A percentile compares a stretch with the other conserved stretches of the same genome.
Evolutionary conservation across 2,329 filamentous ascomycete genomes (phyloP).

Genomic region (Colletotrichum musicola): DNA sequence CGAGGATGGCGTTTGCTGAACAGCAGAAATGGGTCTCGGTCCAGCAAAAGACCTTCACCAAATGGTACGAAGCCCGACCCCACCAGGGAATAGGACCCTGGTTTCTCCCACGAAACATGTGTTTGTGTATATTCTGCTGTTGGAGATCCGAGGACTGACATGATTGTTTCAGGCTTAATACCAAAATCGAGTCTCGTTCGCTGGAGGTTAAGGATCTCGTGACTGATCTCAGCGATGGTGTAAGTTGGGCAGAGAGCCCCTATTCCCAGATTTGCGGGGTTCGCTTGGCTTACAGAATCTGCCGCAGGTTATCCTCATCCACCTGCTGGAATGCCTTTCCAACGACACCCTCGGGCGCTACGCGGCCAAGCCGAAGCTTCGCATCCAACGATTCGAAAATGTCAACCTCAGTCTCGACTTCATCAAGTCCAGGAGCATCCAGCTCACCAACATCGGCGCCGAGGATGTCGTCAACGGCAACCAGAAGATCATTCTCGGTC

Average conservation of each 20-base stretch:
- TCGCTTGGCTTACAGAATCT: slow-evolving; percentile 40
- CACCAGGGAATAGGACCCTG: slow-evolving; percentile 27
- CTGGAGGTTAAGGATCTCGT: slow-evolving; percentile 90
- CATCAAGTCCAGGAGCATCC: slow-evolving; percentile 89
- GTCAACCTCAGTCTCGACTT: slow-evolving; percentile 96
- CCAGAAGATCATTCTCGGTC: slow-evolving; percentile 93
- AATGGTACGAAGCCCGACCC: slow-evolving; percentile 70
- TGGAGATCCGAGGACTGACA: slow-evolving; percentile 34
- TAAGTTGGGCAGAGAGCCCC: slow-evolving; percentile 61
- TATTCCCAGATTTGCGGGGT: slow-evolving; percentile 26
- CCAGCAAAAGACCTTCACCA: slow-evolving; percentile 99
- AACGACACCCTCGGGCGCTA: slow-evolving; percentile 96
- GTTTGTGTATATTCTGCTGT: background rate
- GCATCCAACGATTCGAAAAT: slow-evolving; percentile 98
- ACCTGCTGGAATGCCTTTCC: slow-evolving; percentile 95
- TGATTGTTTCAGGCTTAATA: slow-evolving; percentile 81
- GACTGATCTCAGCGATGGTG: slow-evolving; percentile 91
- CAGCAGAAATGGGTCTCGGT: slow-evolving; percentile 80
- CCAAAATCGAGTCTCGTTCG: slow-evolving; percentile 84
- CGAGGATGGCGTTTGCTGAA: slow-evolving; percentile 73
- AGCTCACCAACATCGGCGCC: slow-evolving; percentile 98
- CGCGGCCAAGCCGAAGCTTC: slow-evolving; percentile 94
- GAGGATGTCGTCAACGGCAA: slow-evolving; percentile 99
- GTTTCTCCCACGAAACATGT: background rate
- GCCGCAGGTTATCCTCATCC: slow-evolving; percentile 87